phyloP scores from a whole-genome alignment of 2,329 filamentous ascomycete species.

The Colletotrichum endophyticum region DNA sequence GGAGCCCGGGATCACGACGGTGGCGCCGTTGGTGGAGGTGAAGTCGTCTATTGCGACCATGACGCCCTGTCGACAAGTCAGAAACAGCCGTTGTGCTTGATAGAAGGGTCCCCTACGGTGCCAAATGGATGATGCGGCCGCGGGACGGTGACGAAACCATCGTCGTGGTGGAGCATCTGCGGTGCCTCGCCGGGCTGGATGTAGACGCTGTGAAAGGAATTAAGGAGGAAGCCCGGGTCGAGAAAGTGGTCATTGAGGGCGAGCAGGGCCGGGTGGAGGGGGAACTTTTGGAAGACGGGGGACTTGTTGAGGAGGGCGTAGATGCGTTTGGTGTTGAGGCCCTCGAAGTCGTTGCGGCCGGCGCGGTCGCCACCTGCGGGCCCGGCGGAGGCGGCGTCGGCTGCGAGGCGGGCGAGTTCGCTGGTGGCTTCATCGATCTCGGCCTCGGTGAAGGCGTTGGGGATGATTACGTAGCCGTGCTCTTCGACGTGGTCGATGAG shows the following conservation, averaged over 20 bases:
- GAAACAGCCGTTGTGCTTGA: not conserved
- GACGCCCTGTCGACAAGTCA: slow-evolving; percentile 22
- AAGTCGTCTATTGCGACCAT: slow-evolving; percentile 36
- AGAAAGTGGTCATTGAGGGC: slow-evolving; percentile 44
- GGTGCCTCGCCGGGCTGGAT: slow-evolving; percentile 41
- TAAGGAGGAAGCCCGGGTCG: slow-evolving; percentile 38
- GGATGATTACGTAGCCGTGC: slow-evolving; percentile 40
- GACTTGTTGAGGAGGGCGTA: slow-evolving; percentile 43
- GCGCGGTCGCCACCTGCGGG: slow-evolving; percentile 21
- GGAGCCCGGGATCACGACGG: slow-evolving; percentile 37
- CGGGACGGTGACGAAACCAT: slow-evolving; percentile 31
- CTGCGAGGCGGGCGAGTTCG: slow-evolving; percentile 27
- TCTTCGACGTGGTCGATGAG: slow-evolving; percentile 23
- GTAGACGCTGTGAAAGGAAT: slow-evolving; percentile 39
- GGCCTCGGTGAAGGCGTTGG: slow-evolving; percentile 31
- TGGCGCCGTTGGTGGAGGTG: slow-evolving; percentile 37
- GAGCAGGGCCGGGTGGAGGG: slow-evolving; percentile 35
- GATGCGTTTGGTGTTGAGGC: slow-evolving; percentile 38
- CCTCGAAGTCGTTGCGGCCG: slow-evolving; percentile 42
- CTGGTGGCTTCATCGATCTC: slow-evolving; percentile 30
- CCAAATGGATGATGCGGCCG: slow-evolving; percentile 38
- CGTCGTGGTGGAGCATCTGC: slow-evolving; percentile 41
- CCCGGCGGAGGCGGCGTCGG: slow-evolving; percentile 23
- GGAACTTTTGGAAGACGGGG: slow-evolving; percentile 40
- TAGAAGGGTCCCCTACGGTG: slow-evolving; percentile 22